Percentiles rank a stretch among this genome's conserved stretches.
These are phyloP conservation scores for Schwanniomyces pseudopolymorphus DNA, from an alignment of 805 yeast genomes.

Conservation along the genomic window DNA sequence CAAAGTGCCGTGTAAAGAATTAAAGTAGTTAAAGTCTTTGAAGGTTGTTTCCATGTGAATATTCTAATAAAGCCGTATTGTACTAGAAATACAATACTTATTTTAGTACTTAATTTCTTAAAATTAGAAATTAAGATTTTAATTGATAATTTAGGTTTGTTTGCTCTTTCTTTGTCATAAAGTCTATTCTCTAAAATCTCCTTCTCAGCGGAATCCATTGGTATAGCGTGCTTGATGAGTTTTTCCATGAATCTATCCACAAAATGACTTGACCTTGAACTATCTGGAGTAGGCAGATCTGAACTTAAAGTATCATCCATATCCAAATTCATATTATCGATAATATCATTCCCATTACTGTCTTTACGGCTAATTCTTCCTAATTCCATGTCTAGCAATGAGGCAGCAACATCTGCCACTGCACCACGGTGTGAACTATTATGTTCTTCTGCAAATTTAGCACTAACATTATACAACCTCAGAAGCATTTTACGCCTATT, in stretches of 20 bases:
- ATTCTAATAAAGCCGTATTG: conserved; percentile 63
- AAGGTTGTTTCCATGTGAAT: conserved; percentile 73
- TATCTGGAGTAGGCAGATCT: conserved; percentile 1
- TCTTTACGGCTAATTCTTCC: conserved; percentile 19
- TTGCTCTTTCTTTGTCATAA: conserved; percentile 43
- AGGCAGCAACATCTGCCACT: conserved; percentile 39
- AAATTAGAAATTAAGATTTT: conserved; percentile 56
- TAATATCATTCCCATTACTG: not conserved
- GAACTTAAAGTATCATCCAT: not conserved
- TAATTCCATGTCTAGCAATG: conserved; percentile 30
- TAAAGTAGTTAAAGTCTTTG: conserved; percentile 61
- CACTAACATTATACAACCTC: conserved; percentile 23
- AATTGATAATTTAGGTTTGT: conserved; percentile 57
- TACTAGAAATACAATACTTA: conserved; percentile 55
- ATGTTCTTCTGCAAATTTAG: conserved; percentile 22
- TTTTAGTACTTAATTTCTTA: conserved; percentile 52
- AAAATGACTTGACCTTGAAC: conserved; percentile 42
- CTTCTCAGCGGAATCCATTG: conserved; percentile 49
- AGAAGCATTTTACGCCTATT: conserved; percentile 14
- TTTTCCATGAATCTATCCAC: conserved; percentile 58
- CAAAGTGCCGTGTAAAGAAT: conserved; percentile 66
- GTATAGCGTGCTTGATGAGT: conserved; percentile 49
- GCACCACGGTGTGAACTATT: conserved; percentile 28
- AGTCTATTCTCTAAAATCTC: conserved; percentile 41
- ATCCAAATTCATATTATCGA: conserved; percentile 3